Percentiles rank a stretch among this genome's conserved stretches.
phyloP scores from a whole-genome alignment of 768 basidiomycete species.

The Xerocomus spinulosus region DNA sequence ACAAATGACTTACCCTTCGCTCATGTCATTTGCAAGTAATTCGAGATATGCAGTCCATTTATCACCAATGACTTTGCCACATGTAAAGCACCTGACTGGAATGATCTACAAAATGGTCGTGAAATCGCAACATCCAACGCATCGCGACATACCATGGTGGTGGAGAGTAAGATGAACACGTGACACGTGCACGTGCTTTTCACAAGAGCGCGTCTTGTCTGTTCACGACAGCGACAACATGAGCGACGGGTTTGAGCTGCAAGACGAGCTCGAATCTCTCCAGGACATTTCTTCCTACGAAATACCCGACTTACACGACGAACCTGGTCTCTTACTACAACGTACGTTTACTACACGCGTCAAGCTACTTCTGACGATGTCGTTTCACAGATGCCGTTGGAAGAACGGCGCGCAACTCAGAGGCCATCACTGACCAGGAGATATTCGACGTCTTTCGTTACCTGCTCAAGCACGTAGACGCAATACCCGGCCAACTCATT shows the following conservation, averaged over 20 bases:
- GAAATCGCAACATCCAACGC: too few species aligned
- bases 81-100: constrained; percentile 93
- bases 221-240: constrained; percentile 23
- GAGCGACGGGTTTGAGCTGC: constrained; percentile 60
- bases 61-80: constrained; percentile 96
- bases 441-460: constrained; percentile 81
- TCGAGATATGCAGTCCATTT: constrained; percentile 90
- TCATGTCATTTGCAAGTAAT: constrained; percentile 72
- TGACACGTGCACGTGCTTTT: constrained; percentile 27
- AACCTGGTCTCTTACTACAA: constrained; percentile 54
- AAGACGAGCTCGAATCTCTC: constrained; percentile 68
- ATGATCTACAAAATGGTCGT: constrained; percentile 64
- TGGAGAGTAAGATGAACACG: not conserved
- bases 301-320: constrained; percentile 68
- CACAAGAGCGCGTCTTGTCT: constrained; percentile 10
- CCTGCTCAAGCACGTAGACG: constrained; percentile 69
- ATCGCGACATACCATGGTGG: too few species aligned
- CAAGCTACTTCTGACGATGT: constrained; percentile 6
- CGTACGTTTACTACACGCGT: constrained; percentile 34
- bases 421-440: constrained; percentile 60
- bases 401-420: constrained; percentile 70
- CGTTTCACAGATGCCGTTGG: constrained; percentile 64
- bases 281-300: constrained; percentile 57
- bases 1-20: constrained; percentile 69
- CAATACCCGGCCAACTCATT: constrained; percentile 62